Evolutionary conservation across 139 green algal genomes (phyloP), one percentile per base, ranked within the genome.

Genomic region (Coelastrella sp.): DNA sequence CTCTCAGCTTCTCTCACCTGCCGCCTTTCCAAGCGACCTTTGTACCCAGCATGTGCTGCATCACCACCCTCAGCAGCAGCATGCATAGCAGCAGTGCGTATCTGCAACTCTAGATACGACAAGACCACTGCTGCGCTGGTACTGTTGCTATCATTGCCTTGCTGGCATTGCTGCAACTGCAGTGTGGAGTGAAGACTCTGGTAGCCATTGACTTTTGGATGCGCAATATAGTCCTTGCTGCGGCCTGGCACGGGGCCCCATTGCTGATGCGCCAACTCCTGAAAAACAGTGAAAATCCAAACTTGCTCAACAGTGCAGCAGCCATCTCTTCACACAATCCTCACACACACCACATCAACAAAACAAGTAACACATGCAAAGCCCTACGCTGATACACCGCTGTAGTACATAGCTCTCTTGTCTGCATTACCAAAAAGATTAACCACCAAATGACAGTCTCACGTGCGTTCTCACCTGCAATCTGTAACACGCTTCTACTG

Each of bases 131-230:
- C 38, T 30, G 11, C 34, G 38, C 51, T 67, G 53, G 59, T 35
- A 27, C 38, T 82, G 68, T 25, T 64, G 71, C 66, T 71, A 51
- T 17, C 15, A 45, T 40, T 50, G 5, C 57, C 50, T 51, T 81
- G 81, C 68, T 81, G 81, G 7, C 35, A n/a, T 67, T 87, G 81
- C 66, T 53, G 64, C 45, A 95, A 87, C 32, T 79, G 51, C 19
- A 99, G 30, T 0, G 95, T 97, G 38, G 90, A 81, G 90, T 99
- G 96, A 30, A 99, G 86, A 62, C 86, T 94, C 68, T 96, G 93
- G 90, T 99, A 99, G 51, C 94, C 94, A 83, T 99, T 99, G 19
- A 67, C 7, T 79, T 99, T 99, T 6, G 96, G 96, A 4, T 51
- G 25, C 4, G 75, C 43, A 37, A 98, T 96, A 91, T 98, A 99